Evolutionary conservation across 257 asterid genomes (phyloP).

Genomic region (Salvia hispanica): DNA sequence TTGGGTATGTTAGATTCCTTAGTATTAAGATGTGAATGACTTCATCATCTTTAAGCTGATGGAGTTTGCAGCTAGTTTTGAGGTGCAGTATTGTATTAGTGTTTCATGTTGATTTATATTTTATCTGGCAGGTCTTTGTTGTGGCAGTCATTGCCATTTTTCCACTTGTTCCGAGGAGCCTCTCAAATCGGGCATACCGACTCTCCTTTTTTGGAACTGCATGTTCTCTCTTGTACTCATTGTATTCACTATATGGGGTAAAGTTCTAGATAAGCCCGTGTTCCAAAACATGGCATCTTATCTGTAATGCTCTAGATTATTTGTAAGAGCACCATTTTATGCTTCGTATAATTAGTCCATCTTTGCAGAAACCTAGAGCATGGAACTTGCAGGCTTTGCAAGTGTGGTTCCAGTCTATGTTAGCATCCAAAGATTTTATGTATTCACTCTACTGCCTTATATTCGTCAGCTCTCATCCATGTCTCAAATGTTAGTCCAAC

Average conservation of each 20-base stretch:
- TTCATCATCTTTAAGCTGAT: constrained; percentile 22
- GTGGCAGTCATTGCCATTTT: constrained; percentile 76
- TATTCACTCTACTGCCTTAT: constrained; percentile 72
- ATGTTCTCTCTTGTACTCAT: constrained; percentile 63
- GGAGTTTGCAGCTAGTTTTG: constrained; percentile 14
- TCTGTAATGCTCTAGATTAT: constrained; percentile 41
- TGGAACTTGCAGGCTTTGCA: constrained; percentile 89
- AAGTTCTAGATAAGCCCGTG: constrained; percentile 25
- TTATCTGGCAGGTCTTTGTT: constrained; percentile 60
- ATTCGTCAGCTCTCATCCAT: constrained; percentile 64
- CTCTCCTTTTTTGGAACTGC: constrained; percentile 82
- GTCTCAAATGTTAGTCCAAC: constrained; percentile 72
- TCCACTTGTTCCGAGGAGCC: constrained; percentile 65
- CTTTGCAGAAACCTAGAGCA: constrained; percentile 80
- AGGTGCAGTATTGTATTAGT: constrained; percentile 23
- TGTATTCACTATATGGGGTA: constrained; percentile 87
- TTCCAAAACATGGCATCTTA: constrained; percentile 17
- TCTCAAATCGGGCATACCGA: constrained; percentile 72
- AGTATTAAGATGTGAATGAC: neutral
- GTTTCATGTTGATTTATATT: neutral
- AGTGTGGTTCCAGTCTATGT: constrained; percentile 85
- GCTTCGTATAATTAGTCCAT: constrained; percentile 25
- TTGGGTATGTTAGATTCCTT: constrained; percentile 64
- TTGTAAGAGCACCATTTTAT: constrained; percentile 12
- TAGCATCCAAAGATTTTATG: constrained; percentile 80